Evolutionary conservation across 768 basidiomycete species (phyloP), one percentile per base, ranked within the genome.

Genomic region (Hirschioporus abietinus): DNA sequence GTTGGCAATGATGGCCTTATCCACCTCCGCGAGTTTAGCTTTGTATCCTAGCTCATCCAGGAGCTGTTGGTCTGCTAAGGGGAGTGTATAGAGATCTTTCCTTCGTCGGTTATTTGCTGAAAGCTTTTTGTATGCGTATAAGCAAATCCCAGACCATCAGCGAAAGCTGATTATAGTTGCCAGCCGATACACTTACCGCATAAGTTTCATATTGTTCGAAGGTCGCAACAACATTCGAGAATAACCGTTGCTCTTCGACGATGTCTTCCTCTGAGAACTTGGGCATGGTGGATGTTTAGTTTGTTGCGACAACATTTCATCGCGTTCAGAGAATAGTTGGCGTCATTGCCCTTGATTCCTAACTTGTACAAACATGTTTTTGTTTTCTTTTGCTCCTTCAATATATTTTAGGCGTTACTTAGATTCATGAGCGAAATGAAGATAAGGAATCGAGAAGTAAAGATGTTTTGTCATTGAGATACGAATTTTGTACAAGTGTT

Each of bases 1-100:
- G 71, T 96, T 97, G 63, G 80, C 86, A 63, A 86, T 76, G 70
- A 97, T 96, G 9, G 92, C 91, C 8, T 84, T 79, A 76, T 98
- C 95, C 15, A 93, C 89, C 27, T 83, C 86, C 35, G 88, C 84
- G 0, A 98, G 82, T 74, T 94, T 95, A 66, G 86, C 79, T 70
- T 88, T 86, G 75, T 92, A 96, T 7, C 92, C 92, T 6, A 96
- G 74, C 15, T 73, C 70, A 17, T 85, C 82, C 1, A 96, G 81
- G 0, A 96, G 75, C 0, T 82, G 85, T 72, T 88, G 89, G 73
- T 96, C 93, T 26, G 80, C 81, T 52, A 77, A 79, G 0, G 92
- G 84, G 1, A 98, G 82, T 0, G 82, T 85, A 72, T 87, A 89
- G 5, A 92, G 81, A 67, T 94, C 93, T 72, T 92, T 92, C 69